Evolutionary conservation across 2,329 filamentous ascomycete genomes (phyloP), one percentile per base, ranked within the genome.

Genomic region (Rachicladosporium sp.): DNA sequence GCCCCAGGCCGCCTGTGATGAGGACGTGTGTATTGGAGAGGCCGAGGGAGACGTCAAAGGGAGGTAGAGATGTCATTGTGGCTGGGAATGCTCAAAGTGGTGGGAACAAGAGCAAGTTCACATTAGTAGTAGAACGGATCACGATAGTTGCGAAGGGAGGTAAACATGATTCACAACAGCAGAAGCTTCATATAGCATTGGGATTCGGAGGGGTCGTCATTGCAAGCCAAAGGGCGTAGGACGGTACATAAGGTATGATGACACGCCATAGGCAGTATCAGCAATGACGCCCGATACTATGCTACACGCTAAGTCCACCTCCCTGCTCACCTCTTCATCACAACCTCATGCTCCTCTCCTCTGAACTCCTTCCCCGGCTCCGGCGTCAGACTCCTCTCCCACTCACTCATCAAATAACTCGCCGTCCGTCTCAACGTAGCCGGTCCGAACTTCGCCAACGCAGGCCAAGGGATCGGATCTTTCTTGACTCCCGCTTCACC

Each of bases 341-440:
- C 33, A 27, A 41, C 36, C 30, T 41, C 39, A 6, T 29, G 33
- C 7, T 41, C 39, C 21, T 41, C 39, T 23, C 39, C 39, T 23
- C 31, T 36, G 12, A 41, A 41, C 35, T 41, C 39, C 31, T 41
- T 34, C n/a, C 39, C 39, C 7, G 39, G 39, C 35, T 41, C 39
- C 6, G 39, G 39, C 21, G 39, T 76, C 10, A 88, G 65, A 48
- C 75, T 83, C 59, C 78, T 84, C 65, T 96, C 89, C 84, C 86
- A 93, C 56, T 94, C 87, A 47, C 79, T 82, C 76, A 95, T 86
- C 42, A 94, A 69, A 46, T 81, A 82, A 29, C 79, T 82, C n/a
- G 88, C 84, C 1, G 84, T 89, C 30, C 78, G 74, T 57, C 86
- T 84, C 50, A 95, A 65, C 51, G 85, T 87, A 49, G 77, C 78